A percentile compares a stretch with the other conserved stretches of the same genome.
Evolutionary conservation across 306 rosid species (phyloP).

Genomic region (Casuarina glauca): DNA sequence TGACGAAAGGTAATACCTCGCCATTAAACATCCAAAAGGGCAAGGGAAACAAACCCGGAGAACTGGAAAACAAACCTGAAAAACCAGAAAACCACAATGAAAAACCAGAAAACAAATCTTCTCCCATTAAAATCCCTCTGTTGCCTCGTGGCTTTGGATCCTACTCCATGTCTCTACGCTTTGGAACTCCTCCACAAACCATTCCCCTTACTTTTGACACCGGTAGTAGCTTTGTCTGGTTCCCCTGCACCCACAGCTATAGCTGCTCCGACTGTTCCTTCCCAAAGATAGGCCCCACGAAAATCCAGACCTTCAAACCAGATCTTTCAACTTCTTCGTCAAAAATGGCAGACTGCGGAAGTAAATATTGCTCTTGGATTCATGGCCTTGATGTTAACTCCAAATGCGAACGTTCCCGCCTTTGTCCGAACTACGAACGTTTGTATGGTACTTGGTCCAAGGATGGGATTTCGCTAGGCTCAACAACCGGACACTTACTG

Average conservation of each 20-base stretch:
- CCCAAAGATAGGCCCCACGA: not conserved
- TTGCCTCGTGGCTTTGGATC: not conserved
- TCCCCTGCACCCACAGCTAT: slow-evolving; percentile 5
- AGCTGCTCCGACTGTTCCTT: not conserved
- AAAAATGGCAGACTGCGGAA: not conserved
- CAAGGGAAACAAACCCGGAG: not conserved
- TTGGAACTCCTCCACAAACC: slow-evolving; percentile 14
- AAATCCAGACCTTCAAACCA: not conserved
- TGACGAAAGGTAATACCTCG: not conserved
- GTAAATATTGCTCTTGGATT: not conserved
- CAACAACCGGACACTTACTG: not conserved
- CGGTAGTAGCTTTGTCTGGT: not conserved
- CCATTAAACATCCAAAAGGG: not conserved
- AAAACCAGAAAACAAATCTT: not conserved
- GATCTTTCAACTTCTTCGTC: not conserved
- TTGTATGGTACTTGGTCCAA: not conserved
- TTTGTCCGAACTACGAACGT: not conserved
- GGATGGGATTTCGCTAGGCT: not conserved
- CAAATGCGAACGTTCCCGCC: not conserved
- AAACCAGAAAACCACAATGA: not conserved
- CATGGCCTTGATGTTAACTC: not conserved
- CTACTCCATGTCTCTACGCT: not conserved
- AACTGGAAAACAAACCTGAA: not conserved
- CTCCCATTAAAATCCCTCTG: not conserved
- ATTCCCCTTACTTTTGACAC: not conserved